Base-by-base conservation (phyloP, 2,329 filamentous ascomycete genomes). In the Epichloe sibirici region DNA sequence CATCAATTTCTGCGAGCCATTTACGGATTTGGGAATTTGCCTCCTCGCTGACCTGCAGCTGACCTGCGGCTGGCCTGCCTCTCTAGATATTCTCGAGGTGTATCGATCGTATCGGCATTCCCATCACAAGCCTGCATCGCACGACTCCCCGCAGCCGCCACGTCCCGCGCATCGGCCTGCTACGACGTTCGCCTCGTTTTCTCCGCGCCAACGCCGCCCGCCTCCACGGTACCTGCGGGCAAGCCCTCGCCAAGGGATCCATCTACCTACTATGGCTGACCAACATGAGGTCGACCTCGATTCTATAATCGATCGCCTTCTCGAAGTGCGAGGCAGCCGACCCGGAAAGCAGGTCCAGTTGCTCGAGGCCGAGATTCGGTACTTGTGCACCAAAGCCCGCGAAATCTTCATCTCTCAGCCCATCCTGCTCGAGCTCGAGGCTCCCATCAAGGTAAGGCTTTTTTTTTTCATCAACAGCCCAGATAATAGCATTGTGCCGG, bases 321-420 rank as follows among this genome's bases (percentile, higher is more conserved):
- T 97, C 68, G 93, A 98, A 76, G 93, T 97, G 69, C 86, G 93
- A 74, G 93, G 91, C 69, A 96, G 90, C 79, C 85, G 93, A 67
- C 93, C 93, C 54, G 93, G 93, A 65, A 98, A 98, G 78, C 93
- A 97, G 75, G 93, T 98, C 52, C 91, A 97, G 76, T 82, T 98
- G 61, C 78, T 95, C 60, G 93, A 98, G 73, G 84, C 88, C 56
- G 93, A 97, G 76, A 98, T 98, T 63, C 86, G 91, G 68, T 95
- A 83, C 73, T 82, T 98, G 60, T 98, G 93, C 82, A 96, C 91
- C 69, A 97, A 97, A 78, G 90, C 91, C 58, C 86, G 93, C 61
- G 93, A 98, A 77, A 97, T 98, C 65, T 97, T 98, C 78, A 97
- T 98, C 72, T 96, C 90, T 57, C 93, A 98, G 77, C 93, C 93